Conservation (phyloP, 805 yeast species). For the Ogataea sp. region DNA sequence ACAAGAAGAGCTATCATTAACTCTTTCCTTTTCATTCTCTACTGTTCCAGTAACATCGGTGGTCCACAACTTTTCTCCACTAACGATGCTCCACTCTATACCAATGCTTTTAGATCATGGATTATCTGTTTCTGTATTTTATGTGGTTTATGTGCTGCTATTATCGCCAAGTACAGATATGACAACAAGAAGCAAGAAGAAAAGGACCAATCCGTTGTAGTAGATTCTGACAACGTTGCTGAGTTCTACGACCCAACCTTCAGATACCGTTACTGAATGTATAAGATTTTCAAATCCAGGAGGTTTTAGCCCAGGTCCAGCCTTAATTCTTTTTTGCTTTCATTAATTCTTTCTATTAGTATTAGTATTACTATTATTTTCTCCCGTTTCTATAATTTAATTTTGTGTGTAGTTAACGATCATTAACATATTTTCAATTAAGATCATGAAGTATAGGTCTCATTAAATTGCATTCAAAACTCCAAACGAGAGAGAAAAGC, state of each 20-base stretch:
- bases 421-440: no score
- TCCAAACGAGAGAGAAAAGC: no score
- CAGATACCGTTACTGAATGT: constrained; percentile 1
- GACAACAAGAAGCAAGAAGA: not conserved
- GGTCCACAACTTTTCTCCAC: constrained; percentile 68
- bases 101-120: constrained; percentile 30
- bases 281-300: no score
- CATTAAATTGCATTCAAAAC: no score
- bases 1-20: constrained; percentile 59
- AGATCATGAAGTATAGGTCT: no score
- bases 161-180: not conserved
- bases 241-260: not conserved
- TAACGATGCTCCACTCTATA: constrained; percentile 47
- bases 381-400: no score
- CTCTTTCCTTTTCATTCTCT: constrained; percentile 52
- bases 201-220: not conserved
- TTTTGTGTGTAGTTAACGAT: not conserved
- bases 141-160: not conserved
- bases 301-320: no score
- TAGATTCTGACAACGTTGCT: not conserved
- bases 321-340: no score
- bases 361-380: no score
- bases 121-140: constrained; percentile 30
- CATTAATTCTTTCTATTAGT: no score
- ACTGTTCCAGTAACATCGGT: constrained; percentile 60